phyloP scores from a whole-genome alignment of 2,329 filamentous ascomycete genomes.

The Penicillium thymicola region DNA sequence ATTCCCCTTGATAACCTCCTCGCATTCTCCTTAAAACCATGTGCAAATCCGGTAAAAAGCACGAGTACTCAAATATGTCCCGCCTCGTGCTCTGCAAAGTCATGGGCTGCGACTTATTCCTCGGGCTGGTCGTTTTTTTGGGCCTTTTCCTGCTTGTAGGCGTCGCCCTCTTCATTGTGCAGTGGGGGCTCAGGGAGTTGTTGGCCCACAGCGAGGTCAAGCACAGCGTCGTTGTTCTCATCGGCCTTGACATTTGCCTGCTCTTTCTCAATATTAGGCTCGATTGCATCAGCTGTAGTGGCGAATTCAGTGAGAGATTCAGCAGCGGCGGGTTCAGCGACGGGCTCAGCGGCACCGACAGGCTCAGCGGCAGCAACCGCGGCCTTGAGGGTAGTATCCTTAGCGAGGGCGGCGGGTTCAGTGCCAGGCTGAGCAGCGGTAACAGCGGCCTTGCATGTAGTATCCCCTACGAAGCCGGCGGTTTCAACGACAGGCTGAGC shows the following conservation, averaged over 20 bases:
- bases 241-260: background rate
- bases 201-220: background rate
- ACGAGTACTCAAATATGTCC: background rate
- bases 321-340: background rate
- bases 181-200: background rate
- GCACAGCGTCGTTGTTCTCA: background rate
- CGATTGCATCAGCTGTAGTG: background rate
- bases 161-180: background rate
- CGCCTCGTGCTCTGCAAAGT: background rate
- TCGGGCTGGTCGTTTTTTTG: background rate
- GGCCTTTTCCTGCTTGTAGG: background rate
- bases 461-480: too few species aligned
- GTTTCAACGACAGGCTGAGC: background rate
- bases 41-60: background rate
- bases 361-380: background rate
- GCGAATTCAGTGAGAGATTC: background rate
- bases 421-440: too few species aligned
- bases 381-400: background rate
- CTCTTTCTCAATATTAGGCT: background rate
- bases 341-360: too few species aligned
- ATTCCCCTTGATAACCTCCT: background rate
- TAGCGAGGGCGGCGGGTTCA: too few species aligned
- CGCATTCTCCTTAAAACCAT: background rate
- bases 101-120: background rate
- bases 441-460: too few species aligned